phyloP scores from a whole-genome alignment of 2,329 filamentous ascomycete species.

The Exophiala sp. region DNA sequence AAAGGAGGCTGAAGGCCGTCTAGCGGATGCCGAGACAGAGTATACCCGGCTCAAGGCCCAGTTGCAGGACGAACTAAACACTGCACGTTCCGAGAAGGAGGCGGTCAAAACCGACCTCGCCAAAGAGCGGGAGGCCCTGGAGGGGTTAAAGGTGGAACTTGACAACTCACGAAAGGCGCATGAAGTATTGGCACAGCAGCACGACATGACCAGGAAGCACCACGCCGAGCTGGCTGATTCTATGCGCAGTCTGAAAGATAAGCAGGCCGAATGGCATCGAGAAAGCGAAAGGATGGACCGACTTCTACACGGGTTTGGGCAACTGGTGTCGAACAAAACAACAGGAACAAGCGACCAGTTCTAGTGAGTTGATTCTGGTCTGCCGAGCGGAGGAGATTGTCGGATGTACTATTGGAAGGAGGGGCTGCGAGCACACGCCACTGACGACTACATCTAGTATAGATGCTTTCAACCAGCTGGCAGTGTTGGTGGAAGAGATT shows the following conservation, averaged over 20 bases:
- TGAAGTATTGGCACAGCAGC: constrained; percentile 14
- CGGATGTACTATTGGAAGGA: neutral
- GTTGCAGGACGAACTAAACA: constrained; percentile 21
- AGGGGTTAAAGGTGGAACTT: constrained; percentile 19
- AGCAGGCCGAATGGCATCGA: constrained; percentile 46
- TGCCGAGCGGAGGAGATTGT: constrained; percentile 1
- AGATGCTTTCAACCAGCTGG: constrained; percentile 48
- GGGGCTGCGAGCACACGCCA: constrained; percentile 3
- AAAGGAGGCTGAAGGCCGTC: constrained; percentile 31
- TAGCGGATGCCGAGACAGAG: constrained; percentile 35
- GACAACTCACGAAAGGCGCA: constrained; percentile 19
- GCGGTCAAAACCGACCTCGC: constrained; percentile 25
- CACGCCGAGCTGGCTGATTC: constrained; percentile 16
- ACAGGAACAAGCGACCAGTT: constrained; percentile 45
- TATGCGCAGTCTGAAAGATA: constrained; percentile 39
- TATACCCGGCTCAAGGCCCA: constrained; percentile 33
- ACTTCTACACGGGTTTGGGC: constrained; percentile 46
- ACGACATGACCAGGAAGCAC: constrained; percentile 21
- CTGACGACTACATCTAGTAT: constrained; percentile 36
- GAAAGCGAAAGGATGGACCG: constrained; percentile 48
- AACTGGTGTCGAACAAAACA: constrained; percentile 41
- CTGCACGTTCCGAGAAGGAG: constrained; percentile 25
- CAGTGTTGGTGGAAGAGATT: constrained; percentile 47
- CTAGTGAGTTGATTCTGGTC: constrained; percentile 43
- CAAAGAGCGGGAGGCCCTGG: constrained; percentile 15